A percentile compares a stretch with the other conserved stretches of the same genome.
Evolutionary conservation across 2,329 filamentous ascomycete genomes (phyloP).

Genomic region (Xylariales sp.): DNA sequence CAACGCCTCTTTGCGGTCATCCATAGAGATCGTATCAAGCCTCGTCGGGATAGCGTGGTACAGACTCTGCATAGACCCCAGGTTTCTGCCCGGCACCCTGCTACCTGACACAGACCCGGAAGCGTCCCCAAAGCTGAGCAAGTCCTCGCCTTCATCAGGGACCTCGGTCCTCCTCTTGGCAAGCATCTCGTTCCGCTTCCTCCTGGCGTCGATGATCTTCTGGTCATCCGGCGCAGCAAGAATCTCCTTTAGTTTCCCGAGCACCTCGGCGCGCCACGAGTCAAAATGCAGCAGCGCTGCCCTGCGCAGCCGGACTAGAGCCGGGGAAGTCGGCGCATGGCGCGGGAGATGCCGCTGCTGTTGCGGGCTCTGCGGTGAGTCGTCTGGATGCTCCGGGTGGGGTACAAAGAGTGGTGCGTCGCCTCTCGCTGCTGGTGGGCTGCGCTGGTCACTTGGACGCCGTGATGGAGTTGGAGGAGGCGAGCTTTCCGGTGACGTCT

Average conservation of each 20-base stretch:
- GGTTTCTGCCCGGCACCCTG: constrained; percentile 24
- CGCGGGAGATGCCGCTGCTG: not conserved
- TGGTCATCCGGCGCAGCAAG: constrained; percentile 45
- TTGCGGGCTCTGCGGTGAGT: not conserved
- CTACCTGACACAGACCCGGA: constrained; percentile 2
- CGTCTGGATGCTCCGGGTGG: constrained; percentile 9
- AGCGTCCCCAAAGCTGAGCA: constrained; percentile 36
- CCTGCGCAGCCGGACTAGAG: constrained; percentile 33
- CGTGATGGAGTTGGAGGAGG: constrained; percentile 25
- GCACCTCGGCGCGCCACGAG: constrained; percentile 69
- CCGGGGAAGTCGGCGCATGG: constrained; percentile 19
- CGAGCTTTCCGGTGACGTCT: constrained; percentile 14
- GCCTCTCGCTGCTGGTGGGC: not conserved
- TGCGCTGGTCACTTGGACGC: not conserved
- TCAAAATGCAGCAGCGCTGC: constrained; percentile 67
- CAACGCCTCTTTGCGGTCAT: constrained; percentile 59
- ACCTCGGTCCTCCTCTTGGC: constrained; percentile 31
- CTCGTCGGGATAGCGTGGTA: constrained; percentile 51
- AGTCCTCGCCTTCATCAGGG: constrained; percentile 32
- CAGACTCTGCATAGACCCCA: constrained; percentile 42
- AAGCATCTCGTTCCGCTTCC: constrained; percentile 38
- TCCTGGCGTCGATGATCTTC: constrained; percentile 42
- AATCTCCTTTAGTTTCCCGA: constrained; percentile 67
- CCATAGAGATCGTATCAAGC: constrained; percentile 50
- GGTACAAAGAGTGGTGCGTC: constrained; percentile 16